Evolutionary conservation across 2,329 filamentous ascomycete genomes (phyloP), one percentile per base, ranked within the genome.

Genomic region (Calonectria fujianensis): DNA sequence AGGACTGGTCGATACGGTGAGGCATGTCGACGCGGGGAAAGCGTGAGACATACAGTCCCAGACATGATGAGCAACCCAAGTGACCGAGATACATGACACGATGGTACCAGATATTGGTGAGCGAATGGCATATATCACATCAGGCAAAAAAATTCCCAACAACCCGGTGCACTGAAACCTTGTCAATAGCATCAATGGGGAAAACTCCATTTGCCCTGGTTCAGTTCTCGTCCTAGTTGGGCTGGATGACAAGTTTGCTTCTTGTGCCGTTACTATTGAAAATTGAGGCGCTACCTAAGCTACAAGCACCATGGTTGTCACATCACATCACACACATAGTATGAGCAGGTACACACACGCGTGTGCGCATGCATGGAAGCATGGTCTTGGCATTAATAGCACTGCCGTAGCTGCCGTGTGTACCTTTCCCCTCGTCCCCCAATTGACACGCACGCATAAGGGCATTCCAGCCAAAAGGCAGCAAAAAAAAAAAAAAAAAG

Each of bases 361-460:
- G 48, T 32, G 50, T 29, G 52, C 35, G 35, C 51, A 69, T 32
- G 50, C 52, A 54, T 39, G 29, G 35, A 69, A 52, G 50, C 48
- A 69, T 39, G 61, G 35, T 27, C 66, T 69, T 48, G 52, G 51
- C 66, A 69, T 59, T 29, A 45, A 51, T 50, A 24, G 54, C 67
- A 69, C 54, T 52, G 68, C 57, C 68, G 27, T 64, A 29, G 35
- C 16, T 18, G 14, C 35, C 32, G 45, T 52, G 48, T 57, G 24
- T 27, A 50, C 41, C 45, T 39, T 27, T 16, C 35, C 41, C 65
- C 37, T 37, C 32, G 7, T 24, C 16, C 31, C 31, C 37, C 31
- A n/a, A 29, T 63, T 16, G 41, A 64, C 68, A 64, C 57, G 50
- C 65, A 69, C 65, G 37, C 32, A 63, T 11, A 35, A 29, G 41